These are phyloP conservation scores for Plasmodium gaboni DNA, from an alignment of 169 alveolate species.

Conservation along the genomic window DNA sequence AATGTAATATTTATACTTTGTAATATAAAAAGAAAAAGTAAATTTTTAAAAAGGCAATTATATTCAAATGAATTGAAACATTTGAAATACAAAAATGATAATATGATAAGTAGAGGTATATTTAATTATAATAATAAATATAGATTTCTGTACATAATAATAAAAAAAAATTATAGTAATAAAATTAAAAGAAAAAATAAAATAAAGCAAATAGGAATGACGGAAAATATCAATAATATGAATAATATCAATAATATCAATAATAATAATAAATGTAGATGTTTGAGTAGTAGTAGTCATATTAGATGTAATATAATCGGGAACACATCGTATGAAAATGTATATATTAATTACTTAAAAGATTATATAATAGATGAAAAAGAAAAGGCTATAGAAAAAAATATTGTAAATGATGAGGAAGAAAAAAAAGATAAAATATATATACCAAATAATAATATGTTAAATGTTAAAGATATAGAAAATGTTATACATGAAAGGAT, in stretches of 20 bases:
- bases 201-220: too few species aligned
- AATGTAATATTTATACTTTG: too few species aligned
- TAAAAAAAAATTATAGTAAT: too few species aligned
- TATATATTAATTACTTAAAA: slow-evolving; percentile 33
- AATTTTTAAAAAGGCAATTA: too few species aligned
- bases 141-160: too few species aligned
- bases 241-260: background rate
- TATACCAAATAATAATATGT: background rate
- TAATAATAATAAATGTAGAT: background rate
- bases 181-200: too few species aligned
- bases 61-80: too few species aligned
- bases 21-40: too few species aligned
- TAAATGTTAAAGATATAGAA: slow-evolving; percentile 17
- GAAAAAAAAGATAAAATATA: background rate
- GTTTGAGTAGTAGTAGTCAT: background rate
- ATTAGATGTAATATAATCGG: background rate
- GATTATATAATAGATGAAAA: slow-evolving; percentile 24
- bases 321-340: slow-evolving; percentile 10
- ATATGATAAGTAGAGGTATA: too few species aligned
- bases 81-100: too few species aligned
- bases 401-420: background rate
- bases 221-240: background rate
- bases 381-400: background rate
- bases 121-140: too few species aligned
- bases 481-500: slow-evolving; percentile 13